Base-by-base conservation (phyloP, 352 stramenopile genomes). In the Phytopythium oedochilum region DNA sequence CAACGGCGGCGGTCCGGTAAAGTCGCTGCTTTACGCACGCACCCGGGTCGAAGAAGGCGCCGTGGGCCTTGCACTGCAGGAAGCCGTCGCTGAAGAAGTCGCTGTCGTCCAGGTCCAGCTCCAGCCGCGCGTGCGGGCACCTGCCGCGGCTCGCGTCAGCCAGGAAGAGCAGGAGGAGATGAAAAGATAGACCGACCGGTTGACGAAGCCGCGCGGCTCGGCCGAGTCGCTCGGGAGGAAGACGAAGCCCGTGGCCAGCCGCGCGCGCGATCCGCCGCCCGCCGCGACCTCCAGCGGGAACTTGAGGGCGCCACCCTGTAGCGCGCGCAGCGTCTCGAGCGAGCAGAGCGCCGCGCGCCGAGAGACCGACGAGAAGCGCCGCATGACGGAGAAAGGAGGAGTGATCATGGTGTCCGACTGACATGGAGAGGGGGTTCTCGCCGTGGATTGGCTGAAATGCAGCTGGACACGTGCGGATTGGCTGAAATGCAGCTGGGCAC, bases 31-130 rank as follows among this genome's bases (percentile, higher is more conserved):
- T n/a, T n/a, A n/a, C n/a, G n/a, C n/a, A 55, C 65, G 53, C 34
- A 79, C 73, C 50, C 23, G 83, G 78, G 55, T 93, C 83, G 55
- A 93, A 93, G 64, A 89, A 88, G 15, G 83, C 80, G 36, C 77
- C 83, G 59, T 93, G 83, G 3, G 68, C 78, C 55, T 93, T 93
- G 73, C 83, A 93, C 55, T 88, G 77, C 42, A 93, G 64, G 52
- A 91, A 89, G 14, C 80, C 80, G 64, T 89, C 73, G 51, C 63
- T 75, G 61, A 91, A 88, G 58, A 93, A 93, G 57, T 91, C 80
- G 63, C 73, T 79, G 70, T 91, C 83, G 61, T 90, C 78, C 47
- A 88, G 60, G 56, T 93, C 80, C 46, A 93, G 61, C 63, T 93
- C 80, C 55, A 91, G 59, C 53, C 74, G 63, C 40, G 83, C 81